Evolutionary conservation across 1,284 basidiomycete genomes (phyloP), one percentile per base, ranked within the genome.

Genomic region (Puccinia polysora): DNA sequence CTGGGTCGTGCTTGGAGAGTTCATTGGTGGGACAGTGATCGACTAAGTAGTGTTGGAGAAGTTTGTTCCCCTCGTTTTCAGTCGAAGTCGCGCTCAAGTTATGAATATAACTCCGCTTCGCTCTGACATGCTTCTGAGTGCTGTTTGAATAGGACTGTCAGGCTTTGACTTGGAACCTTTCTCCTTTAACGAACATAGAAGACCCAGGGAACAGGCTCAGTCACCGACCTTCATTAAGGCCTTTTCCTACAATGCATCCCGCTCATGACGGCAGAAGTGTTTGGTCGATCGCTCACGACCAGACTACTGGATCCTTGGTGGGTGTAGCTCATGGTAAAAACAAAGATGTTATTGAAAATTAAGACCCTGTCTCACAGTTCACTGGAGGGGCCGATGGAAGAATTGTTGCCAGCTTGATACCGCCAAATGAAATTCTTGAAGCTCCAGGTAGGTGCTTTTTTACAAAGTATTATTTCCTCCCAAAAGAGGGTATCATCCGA

Each of bases 11-110:
- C 40, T 38, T 58, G 56, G 56, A 34, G 56, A 2, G 34, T 38
- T 40, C 56, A 58, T 58, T 58, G 56, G 56, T 58, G 34, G 56
- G 40, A 58, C 30, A 36, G n/a, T 58, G 56, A 58, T 34, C 56
- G 40, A 40, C 34, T 58, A 7, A 58, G 34, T 7, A 58, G 56
- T 38, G 56, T 58, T 23, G 56, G 56, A 58, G 56, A 58, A 58
- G 56, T 58, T 20, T n/a, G 53, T 30, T 58, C 20, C 8, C 2
- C 40, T 58, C 23, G 3, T 40, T 36, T 36, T 55, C 15, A 10
- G n/a, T n/a, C n/a, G n/a, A n/a, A n/a, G n/a, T n/a, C n/a, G n/a
- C n/a, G n/a, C n/a, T n/a, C n/a, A n/a, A n/a, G n/a, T n/a, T n/a
- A n/a, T n/a, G n/a, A n/a, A 23, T 36, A 36, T 56, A 5, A 49